Conservation (phyloP, 1,284 basidiomycete species). For the Schizophyllum amplum region DNA sequence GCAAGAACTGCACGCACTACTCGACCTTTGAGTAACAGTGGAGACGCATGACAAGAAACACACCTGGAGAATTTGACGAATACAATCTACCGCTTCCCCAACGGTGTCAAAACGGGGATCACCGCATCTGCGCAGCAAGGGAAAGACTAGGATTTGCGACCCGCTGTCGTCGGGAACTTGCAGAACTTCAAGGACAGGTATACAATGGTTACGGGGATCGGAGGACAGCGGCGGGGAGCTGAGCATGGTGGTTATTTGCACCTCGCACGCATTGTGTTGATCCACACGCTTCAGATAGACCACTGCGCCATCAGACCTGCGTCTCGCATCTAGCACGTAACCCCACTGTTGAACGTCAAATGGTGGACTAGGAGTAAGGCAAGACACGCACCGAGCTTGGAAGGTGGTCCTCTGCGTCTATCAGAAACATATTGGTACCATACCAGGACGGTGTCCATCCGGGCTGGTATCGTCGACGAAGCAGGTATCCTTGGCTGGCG, state of each 20-base stretch:
- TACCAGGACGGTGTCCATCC: constrained; percentile 8
- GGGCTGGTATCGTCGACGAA: constrained; percentile 3
- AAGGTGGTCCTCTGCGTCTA: background rate
- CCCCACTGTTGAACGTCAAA: constrained; percentile 5
- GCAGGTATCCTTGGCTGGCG: constrained; percentile 2
- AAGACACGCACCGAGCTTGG: background rate
- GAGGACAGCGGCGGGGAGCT: constrained; percentile 9
- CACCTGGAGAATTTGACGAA: constrained; percentile 27
- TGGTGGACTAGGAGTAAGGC: no score
- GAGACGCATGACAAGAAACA: background rate
- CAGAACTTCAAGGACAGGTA: constrained; percentile 22
- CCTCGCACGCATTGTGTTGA: constrained; percentile 16
- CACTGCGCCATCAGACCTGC: constrained; percentile 13
- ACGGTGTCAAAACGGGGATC: constrained; percentile 23
- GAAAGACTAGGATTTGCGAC: constrained; percentile 26
- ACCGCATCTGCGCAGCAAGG: constrained; percentile 21
- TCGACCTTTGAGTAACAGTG: background rate
- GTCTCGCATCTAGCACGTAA: constrained; percentile 17
- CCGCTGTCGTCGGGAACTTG: constrained; percentile 17
- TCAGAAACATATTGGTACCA: background rate
- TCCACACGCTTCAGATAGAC: constrained; percentile 17
- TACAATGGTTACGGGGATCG: constrained; percentile 23
- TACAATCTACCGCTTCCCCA: constrained; percentile 24
- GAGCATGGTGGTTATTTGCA: constrained; percentile 16
- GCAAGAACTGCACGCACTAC: constrained; percentile 32